A percentile compares a stretch with the other conserved stretches of the same genome.
phyloP scores from a whole-genome alignment of 1,284 basidiomycete genomes.

The Marasmius oreades region DNA sequence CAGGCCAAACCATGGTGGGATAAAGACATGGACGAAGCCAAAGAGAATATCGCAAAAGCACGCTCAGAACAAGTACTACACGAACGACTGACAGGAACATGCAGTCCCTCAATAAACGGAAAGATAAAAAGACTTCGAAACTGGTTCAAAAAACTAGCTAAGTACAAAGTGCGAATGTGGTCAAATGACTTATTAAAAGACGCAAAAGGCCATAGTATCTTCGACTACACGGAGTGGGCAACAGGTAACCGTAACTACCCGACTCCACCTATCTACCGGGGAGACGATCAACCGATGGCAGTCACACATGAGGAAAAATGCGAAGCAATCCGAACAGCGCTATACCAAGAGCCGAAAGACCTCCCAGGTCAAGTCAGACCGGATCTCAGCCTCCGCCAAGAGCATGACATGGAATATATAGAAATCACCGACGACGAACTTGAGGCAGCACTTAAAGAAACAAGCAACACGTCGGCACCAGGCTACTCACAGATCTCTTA shows the following conservation, averaged over 20 bases:
- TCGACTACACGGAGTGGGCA: conserved; percentile 16
- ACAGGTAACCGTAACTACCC: conserved; percentile 17
- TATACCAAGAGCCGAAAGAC: conserved; percentile 20
- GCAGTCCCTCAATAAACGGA: background rate
- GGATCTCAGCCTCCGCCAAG: conserved; percentile 4
- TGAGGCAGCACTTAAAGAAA: conserved; percentile 11
- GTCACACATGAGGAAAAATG: conserved; percentile 21
- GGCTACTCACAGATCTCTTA: conserved; percentile 16
- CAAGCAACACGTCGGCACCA: conserved; percentile 15
- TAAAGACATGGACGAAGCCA: conserved; percentile 5
- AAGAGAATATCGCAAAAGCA: conserved; percentile 4
- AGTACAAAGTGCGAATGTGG: conserved; percentile 14
- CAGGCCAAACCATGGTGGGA: conserved; percentile 17
- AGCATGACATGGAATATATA: conserved; percentile 12
- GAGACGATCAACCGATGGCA: conserved; percentile 3
- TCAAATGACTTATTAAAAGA: conserved; percentile 13
- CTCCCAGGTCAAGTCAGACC: conserved; percentile 11
- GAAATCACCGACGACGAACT: conserved; percentile 16
- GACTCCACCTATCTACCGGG: conserved; percentile 13
- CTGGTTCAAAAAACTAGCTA: conserved; percentile 12
- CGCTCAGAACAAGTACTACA: background rate
- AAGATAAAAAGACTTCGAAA: background rate
- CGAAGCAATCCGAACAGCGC: conserved; percentile 19
- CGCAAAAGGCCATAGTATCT: conserved; percentile 14
- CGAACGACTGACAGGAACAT: background rate